Conservation (phyloP, 1,139 yeast genomes). For the Arxiozyma bovina region DNA sequence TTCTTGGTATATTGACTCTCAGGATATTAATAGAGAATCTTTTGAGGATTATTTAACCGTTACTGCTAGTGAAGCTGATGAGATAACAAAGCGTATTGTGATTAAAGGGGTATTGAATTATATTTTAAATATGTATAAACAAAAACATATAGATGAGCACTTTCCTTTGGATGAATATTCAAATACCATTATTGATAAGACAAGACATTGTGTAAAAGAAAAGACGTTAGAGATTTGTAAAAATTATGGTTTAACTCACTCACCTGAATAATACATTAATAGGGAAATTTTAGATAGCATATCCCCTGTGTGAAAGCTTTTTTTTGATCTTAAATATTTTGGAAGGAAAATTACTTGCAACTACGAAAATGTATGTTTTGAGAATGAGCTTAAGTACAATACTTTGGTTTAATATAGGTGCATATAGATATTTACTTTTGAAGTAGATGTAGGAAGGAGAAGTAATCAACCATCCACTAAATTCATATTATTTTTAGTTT, state of each 20-base stretch:
- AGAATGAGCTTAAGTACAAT: too few species aligned
- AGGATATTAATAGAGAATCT: slow-evolving; percentile 2
- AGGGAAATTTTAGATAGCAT: too few species aligned
- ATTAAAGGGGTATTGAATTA: slow-evolving; percentile 6
- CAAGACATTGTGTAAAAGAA: not conserved
- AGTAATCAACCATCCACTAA: too few species aligned
- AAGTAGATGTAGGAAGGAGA: too few species aligned
- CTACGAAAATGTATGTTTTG: too few species aligned
- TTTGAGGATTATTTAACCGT: slow-evolving; percentile 8
- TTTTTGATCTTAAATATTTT: too few species aligned
- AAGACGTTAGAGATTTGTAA: not conserved
- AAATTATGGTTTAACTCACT: not conserved
- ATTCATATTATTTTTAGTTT: too few species aligned
- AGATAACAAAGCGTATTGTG: not conserved
- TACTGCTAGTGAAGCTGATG: slow-evolving; percentile 8
- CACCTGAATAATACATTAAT: not conserved
- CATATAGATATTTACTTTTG: too few species aligned
- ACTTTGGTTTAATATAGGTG: too few species aligned
- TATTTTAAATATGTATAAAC: slow-evolving; percentile 2
- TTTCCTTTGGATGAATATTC: not conserved
- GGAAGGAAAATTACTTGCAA: too few species aligned
- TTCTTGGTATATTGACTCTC: slow-evolving; percentile 7
- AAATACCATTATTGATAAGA: not conserved
- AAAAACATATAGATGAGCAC: not conserved
- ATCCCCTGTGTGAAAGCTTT: too few species aligned